Percentiles rank a stretch among this genome's conserved stretches.
phyloP scores from a whole-genome alignment of 345 rosid genomes.

The Passiflora organensis region DNA sequence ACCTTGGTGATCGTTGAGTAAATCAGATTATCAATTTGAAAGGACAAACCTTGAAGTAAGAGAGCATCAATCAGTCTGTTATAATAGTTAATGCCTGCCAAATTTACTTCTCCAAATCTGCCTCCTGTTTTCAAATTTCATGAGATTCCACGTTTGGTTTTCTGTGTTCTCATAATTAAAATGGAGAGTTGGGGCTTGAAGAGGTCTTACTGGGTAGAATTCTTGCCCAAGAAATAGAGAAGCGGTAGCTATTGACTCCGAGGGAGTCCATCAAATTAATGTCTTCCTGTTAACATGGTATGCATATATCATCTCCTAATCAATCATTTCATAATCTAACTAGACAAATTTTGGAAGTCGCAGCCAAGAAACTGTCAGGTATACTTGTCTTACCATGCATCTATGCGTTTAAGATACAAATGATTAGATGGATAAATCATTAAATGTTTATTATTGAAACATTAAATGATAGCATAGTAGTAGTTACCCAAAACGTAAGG shows the following conservation, averaged over 20 bases:
- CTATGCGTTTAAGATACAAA: no score
- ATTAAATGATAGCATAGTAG: background rate
- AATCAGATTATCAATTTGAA: background rate
- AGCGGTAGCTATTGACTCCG: constrained; percentile 63
- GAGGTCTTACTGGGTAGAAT: constrained; percentile 59
- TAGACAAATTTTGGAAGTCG: background rate
- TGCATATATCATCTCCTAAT: background rate
- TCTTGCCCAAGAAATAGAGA: constrained; percentile 83
- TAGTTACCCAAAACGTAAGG: background rate
- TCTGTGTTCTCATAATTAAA: no score
- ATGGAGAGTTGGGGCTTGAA: background rate
- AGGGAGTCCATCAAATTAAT: constrained; percentile 48
- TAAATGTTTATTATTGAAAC: background rate
- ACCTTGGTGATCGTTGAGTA: background rate
- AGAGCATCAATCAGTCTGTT: constrained; percentile 56
- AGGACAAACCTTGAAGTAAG: constrained; percentile 31
- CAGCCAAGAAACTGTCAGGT: background rate
- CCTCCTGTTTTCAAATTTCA: constrained; percentile 42
- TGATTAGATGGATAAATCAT: no score
- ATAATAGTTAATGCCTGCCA: constrained; percentile 52
- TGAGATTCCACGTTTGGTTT: background rate
- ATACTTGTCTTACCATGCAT: no score
- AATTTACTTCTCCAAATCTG: constrained; percentile 55
- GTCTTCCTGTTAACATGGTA: constrained; percentile 73
- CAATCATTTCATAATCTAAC: background rate